phyloP scores from a whole-genome alignment of 208 protist genomes.

The Acanthamoeba royreba region DNA sequence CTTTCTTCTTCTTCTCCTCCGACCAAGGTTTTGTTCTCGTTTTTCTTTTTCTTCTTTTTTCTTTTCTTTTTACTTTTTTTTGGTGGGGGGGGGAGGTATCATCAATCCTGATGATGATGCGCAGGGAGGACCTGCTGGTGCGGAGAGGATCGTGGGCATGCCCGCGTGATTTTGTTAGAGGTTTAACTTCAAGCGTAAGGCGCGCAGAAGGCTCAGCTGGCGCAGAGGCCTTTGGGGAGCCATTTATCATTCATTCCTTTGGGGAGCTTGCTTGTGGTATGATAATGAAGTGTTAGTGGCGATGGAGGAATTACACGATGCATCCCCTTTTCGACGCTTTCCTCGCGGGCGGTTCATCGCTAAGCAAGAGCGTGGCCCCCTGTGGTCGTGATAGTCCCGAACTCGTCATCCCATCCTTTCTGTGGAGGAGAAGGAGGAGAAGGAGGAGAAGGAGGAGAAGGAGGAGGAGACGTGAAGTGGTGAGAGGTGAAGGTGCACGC shows the following conservation, averaged over 20 bases:
- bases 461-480: neutral
- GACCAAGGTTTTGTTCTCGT: neutral
- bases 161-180: too few relatives aligned
- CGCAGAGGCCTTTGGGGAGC: too few relatives aligned
- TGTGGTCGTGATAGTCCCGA: neutral
- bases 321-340: neutral
- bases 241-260: too few relatives aligned
- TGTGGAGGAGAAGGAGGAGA: neutral
- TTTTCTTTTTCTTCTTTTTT: neutral
- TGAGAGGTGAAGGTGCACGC: neutral
- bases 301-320: too few relatives aligned
- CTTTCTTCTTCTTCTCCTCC: neutral
- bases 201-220: too few relatives aligned
- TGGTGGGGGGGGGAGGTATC: too few relatives aligned
- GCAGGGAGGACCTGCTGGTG: too few relatives aligned
- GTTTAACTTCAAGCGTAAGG: too few relatives aligned
- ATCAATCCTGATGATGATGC: too few relatives aligned
- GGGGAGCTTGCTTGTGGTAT: too few relatives aligned
- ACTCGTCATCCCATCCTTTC: neutral
- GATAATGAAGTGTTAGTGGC: too few relatives aligned
- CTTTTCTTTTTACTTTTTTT: neutral
- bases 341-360: neutral
- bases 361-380: neutral
- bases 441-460: neutral
- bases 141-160: too few relatives aligned